Base-by-base conservation (phyloP, 1,139 yeast genomes). In the Magnusiomyces ingens region DNA sequence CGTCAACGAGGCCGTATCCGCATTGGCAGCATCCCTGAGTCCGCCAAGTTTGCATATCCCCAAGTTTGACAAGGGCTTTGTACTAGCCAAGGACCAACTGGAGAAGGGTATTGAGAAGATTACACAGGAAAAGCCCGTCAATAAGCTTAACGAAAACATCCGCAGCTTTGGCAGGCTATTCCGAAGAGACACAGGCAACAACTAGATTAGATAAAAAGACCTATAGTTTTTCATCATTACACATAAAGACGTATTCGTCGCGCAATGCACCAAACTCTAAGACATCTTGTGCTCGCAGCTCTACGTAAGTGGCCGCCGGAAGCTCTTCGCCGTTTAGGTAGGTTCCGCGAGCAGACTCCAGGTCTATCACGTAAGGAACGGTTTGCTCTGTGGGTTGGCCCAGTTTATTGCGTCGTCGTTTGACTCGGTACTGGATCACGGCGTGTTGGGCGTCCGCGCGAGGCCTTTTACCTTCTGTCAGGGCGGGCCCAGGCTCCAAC, bases 71-170 rank as follows among this genome's bases (percentile, higher is more conserved):
- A 46, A 46, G 32, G 42, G 49, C 6, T 46, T 46, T 18, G 19
- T 21, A 11, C 13, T 46, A 11, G 77, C 79, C 54, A 78, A 78
- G 54, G 80, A 79, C 59, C 76, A 77, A 53, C 61, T 81, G 54
- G 84, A 80, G 62, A 78, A 77, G 63, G 78, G 80, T 45, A 67
- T 82, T 53, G 73, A 81, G 60, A 83, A 81, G 54, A 71, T 81
- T 46, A 67, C 74, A 1, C 64, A 67, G 26, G 85, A 81, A 59
- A 79, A 73, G 22, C 65, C 67, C 15, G 82, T 80, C 17, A 80
- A 70, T 63, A 81, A 80, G 64, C 69, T 82, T 55, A 81, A 81
- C 61, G 85, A 80, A 60, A 81, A 80, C 58, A 75, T 80, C 65
- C 48, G 53, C 12, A 78, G 72, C 58, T 72, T 81, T 58, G 85